These are phyloP conservation scores for Acorus calamus DNA, from an alignment of 106 monocot species.

Conservation along the genomic window DNA sequence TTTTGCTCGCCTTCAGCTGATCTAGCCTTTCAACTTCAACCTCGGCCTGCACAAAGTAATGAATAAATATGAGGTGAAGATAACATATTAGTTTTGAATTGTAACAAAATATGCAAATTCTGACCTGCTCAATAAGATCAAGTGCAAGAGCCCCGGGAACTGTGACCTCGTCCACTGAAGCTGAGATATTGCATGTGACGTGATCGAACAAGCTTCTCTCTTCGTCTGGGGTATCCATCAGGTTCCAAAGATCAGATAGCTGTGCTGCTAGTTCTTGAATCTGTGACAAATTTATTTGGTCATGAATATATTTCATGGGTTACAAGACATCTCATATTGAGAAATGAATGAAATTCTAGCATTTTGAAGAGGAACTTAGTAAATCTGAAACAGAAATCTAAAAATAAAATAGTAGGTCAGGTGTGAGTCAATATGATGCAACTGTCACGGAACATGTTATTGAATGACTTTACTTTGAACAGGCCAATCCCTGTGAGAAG, in stretches of 20 bases:
- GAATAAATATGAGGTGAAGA: neutral
- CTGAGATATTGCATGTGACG: conserved; percentile 63
- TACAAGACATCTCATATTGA: neutral
- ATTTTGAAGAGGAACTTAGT: no score
- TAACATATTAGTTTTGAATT: neutral
- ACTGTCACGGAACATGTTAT: no score
- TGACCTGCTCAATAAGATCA: conserved; percentile 78
- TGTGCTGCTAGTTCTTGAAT: conserved; percentile 83
- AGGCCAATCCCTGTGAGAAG: no score
- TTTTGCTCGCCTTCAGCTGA: conserved; percentile 64
- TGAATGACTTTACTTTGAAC: no score
- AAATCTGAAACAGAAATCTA: no score
- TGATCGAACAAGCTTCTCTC: conserved; percentile 68
- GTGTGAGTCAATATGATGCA: no score
- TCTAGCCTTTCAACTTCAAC: conserved; percentile 89
- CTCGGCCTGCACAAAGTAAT: conserved; percentile 41
- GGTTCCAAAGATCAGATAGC: conserved; percentile 80
- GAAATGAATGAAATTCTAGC: no score
- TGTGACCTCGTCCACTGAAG: conserved; percentile 58
- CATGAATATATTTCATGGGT: neutral
- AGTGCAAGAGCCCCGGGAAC: conserved; percentile 69
- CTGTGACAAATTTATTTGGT: conserved; percentile 17
- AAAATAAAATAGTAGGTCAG: no score
- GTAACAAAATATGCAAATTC: neutral
- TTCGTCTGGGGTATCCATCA: conserved; percentile 77